Evolutionary conservation across 176 grass and related monocot species (phyloP), one percentile per base, ranked within the genome.

Genomic region (Hsuehochloa calcarea): DNA sequence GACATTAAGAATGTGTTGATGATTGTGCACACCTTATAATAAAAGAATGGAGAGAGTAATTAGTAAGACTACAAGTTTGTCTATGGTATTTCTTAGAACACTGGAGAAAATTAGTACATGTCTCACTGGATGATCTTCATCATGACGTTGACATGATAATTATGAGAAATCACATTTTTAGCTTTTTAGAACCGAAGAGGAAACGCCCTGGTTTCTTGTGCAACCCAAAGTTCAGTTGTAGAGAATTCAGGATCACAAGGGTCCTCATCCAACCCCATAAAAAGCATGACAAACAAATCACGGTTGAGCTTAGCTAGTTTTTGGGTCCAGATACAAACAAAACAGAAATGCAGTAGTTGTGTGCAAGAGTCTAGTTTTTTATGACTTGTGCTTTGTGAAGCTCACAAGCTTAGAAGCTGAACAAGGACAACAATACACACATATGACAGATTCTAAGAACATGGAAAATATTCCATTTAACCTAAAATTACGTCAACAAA

Each of bases 361-460:
- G 56, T 80, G 77, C 58, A 87, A 40, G 10, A 38, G 39, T 65
- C 27, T 26, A 52, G 34, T 14, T 80, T 80, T 23, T 80, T 13
- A 41, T 51, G 23, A 43, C 68, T 64, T 50, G 29, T 14, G 38
- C 64, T 20, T 52, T 52, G 26, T 39, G 55, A 70, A 70, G 52
- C 16, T 77, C 61, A 5, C 6, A 29, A 54, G 34, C 20, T 31
- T 68, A 64, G 5, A 75, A 75, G 5, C 19, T 75, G 17, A 76
- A 63, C 10, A 63, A 70, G 35, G 66, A 2, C 41, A 88, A 4
- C 51, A 70, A 25, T 55, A 5, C 22, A 84, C 49, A 13, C 65
- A 71, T 40, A 43, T 59, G 29, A 63, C 8, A 19, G 23, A 35
- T 50, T 25, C 41, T 72, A 4, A 43, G 2, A 38, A 41, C 47